Evolutionary conservation across 2,329 filamentous ascomycete genomes (phyloP).

Genomic region (Aaosphaeria pasadenensis): DNA sequence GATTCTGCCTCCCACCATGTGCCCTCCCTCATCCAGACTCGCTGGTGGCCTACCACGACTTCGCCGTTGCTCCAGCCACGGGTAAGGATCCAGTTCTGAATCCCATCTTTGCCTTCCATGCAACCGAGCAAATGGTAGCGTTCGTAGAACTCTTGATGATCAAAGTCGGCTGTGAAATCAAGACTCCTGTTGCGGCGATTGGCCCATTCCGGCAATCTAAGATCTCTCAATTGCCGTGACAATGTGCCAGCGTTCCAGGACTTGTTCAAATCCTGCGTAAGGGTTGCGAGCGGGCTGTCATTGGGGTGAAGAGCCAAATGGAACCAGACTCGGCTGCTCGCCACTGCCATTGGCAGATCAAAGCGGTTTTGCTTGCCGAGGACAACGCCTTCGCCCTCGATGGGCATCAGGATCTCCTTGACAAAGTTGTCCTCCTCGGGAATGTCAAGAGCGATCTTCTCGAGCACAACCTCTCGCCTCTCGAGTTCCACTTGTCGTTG

Average conservation of each 20-base stretch:
- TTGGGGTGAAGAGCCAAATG: constrained; percentile 90
- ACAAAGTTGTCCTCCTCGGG: constrained; percentile 83
- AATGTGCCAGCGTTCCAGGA: constrained; percentile 93
- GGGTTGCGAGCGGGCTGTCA: constrained; percentile 73
- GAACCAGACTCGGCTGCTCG: constrained; percentile 90
- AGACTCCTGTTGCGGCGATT: constrained; percentile 87
- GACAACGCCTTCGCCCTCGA: constrained; percentile 73
- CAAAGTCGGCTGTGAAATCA: constrained; percentile 96
- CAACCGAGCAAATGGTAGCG: constrained; percentile 84
- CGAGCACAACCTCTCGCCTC: constrained; percentile 76
- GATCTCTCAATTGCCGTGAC: constrained; percentile 87
- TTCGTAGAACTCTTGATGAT: constrained; percentile 84
- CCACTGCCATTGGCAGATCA: constrained; percentile 70
- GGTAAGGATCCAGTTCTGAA: constrained; percentile 91
- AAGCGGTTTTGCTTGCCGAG: constrained; percentile 76
- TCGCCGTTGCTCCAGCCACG: constrained; percentile 98
- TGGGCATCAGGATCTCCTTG: constrained; percentile 75
- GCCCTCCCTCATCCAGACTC: constrained; percentile 90
- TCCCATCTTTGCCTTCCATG: constrained; percentile 83
- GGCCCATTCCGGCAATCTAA: constrained; percentile 94
- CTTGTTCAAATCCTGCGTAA: constrained; percentile 71
- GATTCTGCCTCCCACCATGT: constrained; percentile 98
- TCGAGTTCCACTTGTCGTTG: constrained; percentile 78
- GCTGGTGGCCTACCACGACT: constrained; percentile 84
- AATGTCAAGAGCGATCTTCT: constrained; percentile 79